Percentiles rank a stretch among this genome's conserved stretches.
phyloP scores from a whole-genome alignment of 108 stramenopile species.

The Cyclostephanos tholiformis region DNA sequence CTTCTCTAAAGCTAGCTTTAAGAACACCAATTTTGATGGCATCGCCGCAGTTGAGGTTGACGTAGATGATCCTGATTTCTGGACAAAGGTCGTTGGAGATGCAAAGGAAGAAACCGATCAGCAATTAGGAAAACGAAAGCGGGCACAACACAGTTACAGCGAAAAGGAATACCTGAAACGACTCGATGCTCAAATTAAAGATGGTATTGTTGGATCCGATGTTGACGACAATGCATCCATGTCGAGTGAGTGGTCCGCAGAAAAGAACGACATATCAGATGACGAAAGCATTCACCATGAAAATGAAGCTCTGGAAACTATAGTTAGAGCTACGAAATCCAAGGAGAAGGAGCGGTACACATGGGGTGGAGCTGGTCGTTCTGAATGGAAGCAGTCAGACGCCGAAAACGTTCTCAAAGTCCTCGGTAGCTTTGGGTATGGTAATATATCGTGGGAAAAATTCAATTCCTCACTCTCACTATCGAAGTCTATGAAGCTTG shows the following conservation, averaged over 20 bases:
- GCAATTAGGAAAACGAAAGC: slow-evolving; percentile 49
- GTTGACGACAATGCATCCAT: slow-evolving; percentile 37
- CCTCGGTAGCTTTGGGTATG: slow-evolving; percentile 65
- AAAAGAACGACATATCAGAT: slow-evolving; percentile 28
- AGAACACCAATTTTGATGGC: slow-evolving; percentile 48
- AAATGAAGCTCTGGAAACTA: slow-evolving; percentile 23
- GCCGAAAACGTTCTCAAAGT: slow-evolving; percentile 53
- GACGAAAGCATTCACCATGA: slow-evolving; percentile 45
- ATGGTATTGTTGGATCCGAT: slow-evolving; percentile 31
- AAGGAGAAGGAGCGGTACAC: slow-evolving; percentile 39
- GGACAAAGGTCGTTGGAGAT: slow-evolving; percentile 88
- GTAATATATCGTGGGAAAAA: slow-evolving; percentile 53
- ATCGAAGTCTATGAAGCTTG: slow-evolving; percentile 38
- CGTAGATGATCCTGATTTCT: slow-evolving; percentile 93
- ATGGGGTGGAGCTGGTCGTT: slow-evolving; percentile 48
- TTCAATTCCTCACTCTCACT: slow-evolving; percentile 41
- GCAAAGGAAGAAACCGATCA: slow-evolving; percentile 59
- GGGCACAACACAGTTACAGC: slow-evolving; percentile 62
- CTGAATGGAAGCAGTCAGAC: slow-evolving; percentile 69
- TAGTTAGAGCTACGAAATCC: slow-evolving; percentile 29
- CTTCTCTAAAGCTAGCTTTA: slow-evolving; percentile 94
- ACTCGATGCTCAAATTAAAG: slow-evolving; percentile 36
- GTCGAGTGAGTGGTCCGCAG: slow-evolving; percentile 36
- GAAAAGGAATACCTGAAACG: slow-evolving; percentile 55
- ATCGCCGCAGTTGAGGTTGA: slow-evolving; percentile 48